These are phyloP conservation scores for Gonapodya sp. DNA, from an alignment of 192 early-diverging fungal genomes.

Conservation along the genomic window DNA sequence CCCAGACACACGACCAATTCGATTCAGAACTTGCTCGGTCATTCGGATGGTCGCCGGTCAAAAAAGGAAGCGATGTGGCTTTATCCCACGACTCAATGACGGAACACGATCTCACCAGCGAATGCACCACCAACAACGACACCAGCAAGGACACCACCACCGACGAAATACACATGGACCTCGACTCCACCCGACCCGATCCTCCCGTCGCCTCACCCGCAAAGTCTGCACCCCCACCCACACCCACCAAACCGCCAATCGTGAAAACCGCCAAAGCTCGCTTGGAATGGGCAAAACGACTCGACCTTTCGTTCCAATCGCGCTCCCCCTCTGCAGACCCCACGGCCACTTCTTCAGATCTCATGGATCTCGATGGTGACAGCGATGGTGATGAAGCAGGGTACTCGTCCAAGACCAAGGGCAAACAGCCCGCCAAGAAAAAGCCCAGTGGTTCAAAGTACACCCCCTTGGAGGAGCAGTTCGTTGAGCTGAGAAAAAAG, in stretches of 20 bases:
- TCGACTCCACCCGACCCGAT: neutral
- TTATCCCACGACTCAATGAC: too few species aligned
- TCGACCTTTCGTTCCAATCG: neutral
- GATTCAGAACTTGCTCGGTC: neutral
- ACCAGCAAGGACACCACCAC: too few species aligned
- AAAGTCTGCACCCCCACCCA: neutral
- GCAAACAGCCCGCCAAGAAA: constrained; percentile 10
- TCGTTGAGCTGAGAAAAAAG: constrained; percentile 57
- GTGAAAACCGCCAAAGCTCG: neutral
- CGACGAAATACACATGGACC: neutral
- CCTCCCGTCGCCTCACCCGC: neutral
- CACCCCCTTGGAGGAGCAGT: constrained; percentile 80
- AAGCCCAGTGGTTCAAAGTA: constrained; percentile 31
- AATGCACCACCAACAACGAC: too few species aligned
- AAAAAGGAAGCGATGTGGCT: neutral
- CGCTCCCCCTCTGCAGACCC: neutral
- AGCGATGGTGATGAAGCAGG: neutral
- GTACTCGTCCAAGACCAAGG: neutral
- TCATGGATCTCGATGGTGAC: neutral
- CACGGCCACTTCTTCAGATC: neutral
- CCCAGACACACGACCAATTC: neutral
- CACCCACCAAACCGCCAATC: neutral
- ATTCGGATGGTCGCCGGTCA: neutral
- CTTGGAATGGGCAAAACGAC: neutral
- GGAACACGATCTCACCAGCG: too few species aligned